Percentiles rank a stretch among this genome's conserved stretches.
Evolutionary conservation across 163 green algal genomes (phyloP).

Genomic region (Chloroidium sp.): DNA sequence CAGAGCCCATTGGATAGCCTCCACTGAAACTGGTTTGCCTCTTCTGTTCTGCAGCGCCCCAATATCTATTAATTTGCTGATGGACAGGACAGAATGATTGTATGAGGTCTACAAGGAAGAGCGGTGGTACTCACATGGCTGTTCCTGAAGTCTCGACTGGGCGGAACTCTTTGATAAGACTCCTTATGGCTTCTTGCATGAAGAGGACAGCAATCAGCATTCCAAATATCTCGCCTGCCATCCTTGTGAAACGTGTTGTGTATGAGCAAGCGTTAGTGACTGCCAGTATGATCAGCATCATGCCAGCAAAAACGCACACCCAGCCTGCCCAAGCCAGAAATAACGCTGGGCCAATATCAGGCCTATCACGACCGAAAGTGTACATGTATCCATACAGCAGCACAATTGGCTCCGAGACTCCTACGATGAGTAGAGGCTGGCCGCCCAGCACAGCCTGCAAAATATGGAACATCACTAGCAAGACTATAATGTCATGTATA

Average conservation of each 20-base stretch:
- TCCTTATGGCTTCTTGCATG: slow-evolving; percentile 70
- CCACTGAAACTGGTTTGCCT: too few relatives aligned
- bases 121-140: too few relatives aligned
- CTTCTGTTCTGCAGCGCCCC: too few relatives aligned
- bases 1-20: too few relatives aligned
- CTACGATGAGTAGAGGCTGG: slow-evolving; percentile 83
- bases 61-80: too few relatives aligned
- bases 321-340: slow-evolving; percentile 72
- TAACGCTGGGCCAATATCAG: slow-evolving; percentile 8
- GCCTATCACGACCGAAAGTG: slow-evolving; percentile 34
- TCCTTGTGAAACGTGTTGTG: slow-evolving; percentile 70
- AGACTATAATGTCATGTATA: too few relatives aligned
- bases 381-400: slow-evolving; percentile 77
- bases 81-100: too few relatives aligned
- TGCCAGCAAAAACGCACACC: slow-evolving; percentile 62
- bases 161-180: slow-evolving; percentile 33
- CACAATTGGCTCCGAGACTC: slow-evolving; percentile 81
- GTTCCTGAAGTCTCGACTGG: neutral
- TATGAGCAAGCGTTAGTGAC: slow-evolving; percentile 41
- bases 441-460: slow-evolving; percentile 69
- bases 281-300: slow-evolving; percentile 51
- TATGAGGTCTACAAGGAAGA: too few relatives aligned
- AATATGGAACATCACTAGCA: too few relatives aligned
- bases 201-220: slow-evolving; percentile 81
- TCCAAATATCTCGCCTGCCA: slow-evolving; percentile 80